Base-by-base conservation (phyloP, 2,329 filamentous ascomycete species). In the Teratosphaeria nubilosa region DNA sequence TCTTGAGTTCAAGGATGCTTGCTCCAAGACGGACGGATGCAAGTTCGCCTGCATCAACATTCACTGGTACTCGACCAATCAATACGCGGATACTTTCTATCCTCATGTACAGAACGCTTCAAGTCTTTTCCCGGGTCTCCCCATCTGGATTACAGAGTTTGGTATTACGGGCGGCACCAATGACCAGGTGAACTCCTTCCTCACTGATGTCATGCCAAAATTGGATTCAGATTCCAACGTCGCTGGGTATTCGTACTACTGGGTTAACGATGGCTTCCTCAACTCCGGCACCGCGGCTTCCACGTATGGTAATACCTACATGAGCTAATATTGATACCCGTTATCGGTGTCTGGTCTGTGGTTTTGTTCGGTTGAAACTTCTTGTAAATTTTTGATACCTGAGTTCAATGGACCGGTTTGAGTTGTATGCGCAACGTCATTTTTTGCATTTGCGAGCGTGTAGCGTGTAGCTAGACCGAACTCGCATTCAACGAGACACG, bases 141-240 rank as follows among this genome's bases (percentile, higher is more conserved):
- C 71, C n/a, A 65, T 87, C 70, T 86, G 81, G 80, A 73, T 87
- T 58, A 86, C 83, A 58, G 85, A 87, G 77, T 87, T 86, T 63
- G 84, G 79, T 25, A 78, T 82, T 56, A 68, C 72, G 34, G 79
- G 76, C 59, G 72, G 64, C 52, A 61, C 71, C 56, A 73, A 76
- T 25, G 69, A 77, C 62, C 70, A 77, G 60, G 70, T 71, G 52
- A 56, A 70, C 62, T 60, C 60, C 37, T 85, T 85, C 76, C 72
- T 87, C 59, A 58, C 71, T 60, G 69, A 73, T 5, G 75, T 81
- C 63, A 76, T 78, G 65, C 70, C 72, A 2, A 78, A 72, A 70
- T 72, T 80, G 64, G 77, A 62, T 53, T 72, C 79, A 63, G 76
- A 62, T 32, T 54, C 53, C 52, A 58, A 56, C 53, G 57, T 59